Evolutionary conservation across 2,329 filamentous ascomycete genomes (phyloP).

Genomic region (Thelonectria rubi): DNA sequence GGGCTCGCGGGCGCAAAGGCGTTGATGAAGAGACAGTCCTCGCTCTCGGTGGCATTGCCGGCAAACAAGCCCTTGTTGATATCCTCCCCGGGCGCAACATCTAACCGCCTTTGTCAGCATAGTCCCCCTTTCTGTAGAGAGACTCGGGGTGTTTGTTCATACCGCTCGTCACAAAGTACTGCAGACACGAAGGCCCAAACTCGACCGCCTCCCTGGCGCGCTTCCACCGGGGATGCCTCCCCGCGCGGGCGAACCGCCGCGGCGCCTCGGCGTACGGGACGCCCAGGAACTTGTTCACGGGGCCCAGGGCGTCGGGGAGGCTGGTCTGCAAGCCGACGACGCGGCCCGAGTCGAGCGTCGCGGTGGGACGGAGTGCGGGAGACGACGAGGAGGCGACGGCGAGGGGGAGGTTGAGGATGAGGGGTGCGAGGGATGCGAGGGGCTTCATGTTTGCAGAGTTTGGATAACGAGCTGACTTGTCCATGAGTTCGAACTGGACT

Average conservation of each 20-base stretch:
- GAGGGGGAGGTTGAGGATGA: conserved; percentile 15
- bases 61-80: conserved; percentile 35
- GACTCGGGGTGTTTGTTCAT: no score
- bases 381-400: background rate
- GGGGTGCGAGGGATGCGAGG: background rate
- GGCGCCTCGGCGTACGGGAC: conserved; percentile 35
- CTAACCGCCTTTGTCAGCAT: conserved; percentile 16
- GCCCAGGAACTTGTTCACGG: conserved; percentile 36
- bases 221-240: conserved; percentile 30
- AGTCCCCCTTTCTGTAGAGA: no score
- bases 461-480: background rate
- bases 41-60: conserved; percentile 34
- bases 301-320: conserved; percentile 27
- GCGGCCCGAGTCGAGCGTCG: conserved; percentile 29
- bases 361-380: conserved; percentile 18
- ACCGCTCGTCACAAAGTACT: conserved; percentile 31
- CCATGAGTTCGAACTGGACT: background rate
- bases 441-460: conserved; percentile 22
- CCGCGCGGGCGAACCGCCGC: conserved; percentile 28
- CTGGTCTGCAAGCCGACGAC: conserved; percentile 27
- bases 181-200: conserved; percentile 33
- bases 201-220: conserved; percentile 14
- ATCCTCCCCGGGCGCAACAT: conserved; percentile 32
- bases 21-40: conserved; percentile 44
- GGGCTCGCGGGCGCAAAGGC: conserved; percentile 36